Evolutionary conservation across 768 basidiomycete genomes (phyloP).

Genomic region (Clitopilus hobsonii): DNA sequence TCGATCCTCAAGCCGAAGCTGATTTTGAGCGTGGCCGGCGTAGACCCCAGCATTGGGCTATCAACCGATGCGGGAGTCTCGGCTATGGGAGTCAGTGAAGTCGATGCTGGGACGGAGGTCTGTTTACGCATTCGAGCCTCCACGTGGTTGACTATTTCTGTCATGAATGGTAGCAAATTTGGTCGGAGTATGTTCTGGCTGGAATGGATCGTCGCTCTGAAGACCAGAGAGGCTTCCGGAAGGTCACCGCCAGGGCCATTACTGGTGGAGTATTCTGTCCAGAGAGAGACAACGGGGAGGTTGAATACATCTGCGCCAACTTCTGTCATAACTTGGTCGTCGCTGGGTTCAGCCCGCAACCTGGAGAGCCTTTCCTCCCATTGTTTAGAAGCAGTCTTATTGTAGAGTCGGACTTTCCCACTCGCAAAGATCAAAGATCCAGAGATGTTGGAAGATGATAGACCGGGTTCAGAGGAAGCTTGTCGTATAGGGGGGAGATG

Average conservation of each 20-base stretch:
- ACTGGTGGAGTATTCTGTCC: slow-evolving; percentile 76
- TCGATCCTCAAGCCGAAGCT: slow-evolving; percentile 90
- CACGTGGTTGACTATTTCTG: slow-evolving; percentile 65
- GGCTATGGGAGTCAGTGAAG: slow-evolving; percentile 5
- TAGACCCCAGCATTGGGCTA: slow-evolving; percentile 10
- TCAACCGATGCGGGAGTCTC: slow-evolving; percentile 3
- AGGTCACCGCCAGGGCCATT: slow-evolving; percentile 16
- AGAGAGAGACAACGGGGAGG: slow-evolving; percentile 75
- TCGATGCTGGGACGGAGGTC: slow-evolving; percentile 26
- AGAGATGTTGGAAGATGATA: slow-evolving; percentile 51
- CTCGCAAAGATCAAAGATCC: slow-evolving; percentile 75
- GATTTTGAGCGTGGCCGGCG: slow-evolving; percentile 46
- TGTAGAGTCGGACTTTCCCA: slow-evolving; percentile 77
- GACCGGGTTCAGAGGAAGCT: slow-evolving; percentile 15
- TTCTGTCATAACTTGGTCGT: slow-evolving; percentile 43
- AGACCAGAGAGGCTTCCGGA: slow-evolving; percentile 54
- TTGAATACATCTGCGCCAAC: slow-evolving; percentile 61
- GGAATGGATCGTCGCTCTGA: slow-evolving; percentile 86
- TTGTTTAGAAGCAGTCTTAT: slow-evolving; percentile 34
- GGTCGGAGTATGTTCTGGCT: slow-evolving; percentile 85
- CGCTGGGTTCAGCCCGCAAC: slow-evolving; percentile 36
- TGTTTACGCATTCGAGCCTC: slow-evolving; percentile 65
- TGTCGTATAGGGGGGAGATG: neutral
- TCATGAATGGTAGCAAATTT: slow-evolving; percentile 78
- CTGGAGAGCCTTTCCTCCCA: slow-evolving; percentile 19